Evolutionary conservation across 371 early-diverging fungal genomes (phyloP), one percentile per base, ranked within the genome.

Genomic region (Mucor plumbeus): DNA sequence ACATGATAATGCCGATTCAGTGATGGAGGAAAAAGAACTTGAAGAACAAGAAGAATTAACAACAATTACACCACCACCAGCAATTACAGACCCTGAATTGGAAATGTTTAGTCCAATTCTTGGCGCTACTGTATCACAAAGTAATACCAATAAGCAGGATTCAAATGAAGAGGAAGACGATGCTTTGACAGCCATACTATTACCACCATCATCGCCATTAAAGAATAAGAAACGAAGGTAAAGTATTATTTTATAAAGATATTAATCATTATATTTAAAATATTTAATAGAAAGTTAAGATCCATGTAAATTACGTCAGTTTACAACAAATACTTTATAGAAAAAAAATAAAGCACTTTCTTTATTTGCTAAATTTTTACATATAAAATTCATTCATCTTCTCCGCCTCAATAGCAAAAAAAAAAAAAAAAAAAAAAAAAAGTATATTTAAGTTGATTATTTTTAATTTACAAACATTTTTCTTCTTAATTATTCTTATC

Each of bases 21-120:
- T 21, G 11, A 26, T 21, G 10, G 21, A 50, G 26, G 50, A 26
- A 15, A 34, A 59, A 5, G 17, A 36, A 9, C 36, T 19, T 17
- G 15, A 62, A 41, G 57, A 41, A 41, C 31, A 67, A 26, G 26
- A 39, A 19, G 59, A 40, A 17, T 11, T 43, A 17, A 14, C 10
- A 41, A 19, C 14, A 15, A 36, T 47, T 19, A 47, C 35, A 48
- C 15, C 48, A 48, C 17, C 61, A 33, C 48, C 61, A 33, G 36
- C 48, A 34, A 14, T 17, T 35, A 21, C 43, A 34, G 65, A 64
- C 36, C 55, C 50, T 38, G 69, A 69, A 33, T 34, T 53, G 14
- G 69, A 69, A 26, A 33, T 64, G 19, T 60, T 59, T 60, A 69
- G 65, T 64, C 65, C 69, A 10, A 54, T 63, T 47, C 34, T 64